Base-by-base conservation (phyloP, 306 rosid genomes). In the Ormosia emarginata region DNA sequence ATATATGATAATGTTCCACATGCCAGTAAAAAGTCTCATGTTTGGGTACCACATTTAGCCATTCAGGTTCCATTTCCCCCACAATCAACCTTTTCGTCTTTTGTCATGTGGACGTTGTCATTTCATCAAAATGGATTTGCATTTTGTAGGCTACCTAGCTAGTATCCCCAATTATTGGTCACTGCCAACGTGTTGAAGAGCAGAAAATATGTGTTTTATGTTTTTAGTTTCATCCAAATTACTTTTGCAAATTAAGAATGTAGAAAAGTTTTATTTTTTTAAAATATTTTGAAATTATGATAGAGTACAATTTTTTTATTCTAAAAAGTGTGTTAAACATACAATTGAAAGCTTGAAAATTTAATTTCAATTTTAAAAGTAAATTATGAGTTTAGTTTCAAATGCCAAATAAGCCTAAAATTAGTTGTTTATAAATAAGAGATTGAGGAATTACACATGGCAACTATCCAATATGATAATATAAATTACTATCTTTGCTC, bases 1-100 rank as follows among this genome's bases (percentile, higher is more conserved):
- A 76, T 62, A 63, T 46, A 75, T 75, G 70, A 61, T 43, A 61
- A 59, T 59, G 71, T 75, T 75, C 80, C 80, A 61, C 71, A 59
- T 61, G 79, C 59, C 79, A 59, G 70, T 62, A 61, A 29, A 75
- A 75, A 75, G 80, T 75, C 7, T 30, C 4, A n/a, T 44, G 71
- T 75, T 75, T 59, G 44, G 80, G 59, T 44, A 3, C 70, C 80
- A 43, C 52, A 14, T 59, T 43, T 75, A 43, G 80, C 0, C 52
- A 13, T 55, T 37, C 56, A 39, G 80, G 0, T 34, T 41, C 46
- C 69, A 58, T 75, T 66, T 14, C 6, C 24, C 65, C 36, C 66
- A 13, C 14, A 34, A 74, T 57, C 50, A 56, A 55, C 40, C 63
- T 70, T 7, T 4, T 29, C 46, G 3, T 52, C 64, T 37, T 53